These are phyloP conservation scores for Syncephalastrum racemosum DNA, from an alignment of 371 early-diverging fungal genomes.

Conservation along the genomic window DNA sequence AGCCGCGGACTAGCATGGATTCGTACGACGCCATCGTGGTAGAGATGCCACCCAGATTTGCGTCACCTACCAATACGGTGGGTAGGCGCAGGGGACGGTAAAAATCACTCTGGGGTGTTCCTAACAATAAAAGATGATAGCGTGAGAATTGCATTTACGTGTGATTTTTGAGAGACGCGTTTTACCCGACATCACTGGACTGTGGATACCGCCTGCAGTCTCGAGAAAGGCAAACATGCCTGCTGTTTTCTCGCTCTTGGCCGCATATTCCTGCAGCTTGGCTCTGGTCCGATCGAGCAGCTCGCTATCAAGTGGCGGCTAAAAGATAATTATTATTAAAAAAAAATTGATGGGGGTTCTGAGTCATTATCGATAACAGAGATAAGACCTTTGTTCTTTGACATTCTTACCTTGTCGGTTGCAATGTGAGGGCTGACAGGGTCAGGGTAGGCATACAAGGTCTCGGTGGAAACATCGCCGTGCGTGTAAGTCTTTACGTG, in stretches of 20 bases:
- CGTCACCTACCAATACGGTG: slow-evolving; percentile 74
- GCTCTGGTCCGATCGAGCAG: slow-evolving; percentile 48
- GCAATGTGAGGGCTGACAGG: slow-evolving; percentile 82
- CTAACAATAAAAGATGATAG: slow-evolving; percentile 24
- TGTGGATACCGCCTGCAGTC: slow-evolving; percentile 77
- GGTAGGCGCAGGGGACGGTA: slow-evolving; percentile 76
- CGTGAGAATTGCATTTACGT: not conserved
- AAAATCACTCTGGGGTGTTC: slow-evolving; percentile 69
- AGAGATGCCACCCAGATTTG: slow-evolving; percentile 78
- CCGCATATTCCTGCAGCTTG: slow-evolving; percentile 34
- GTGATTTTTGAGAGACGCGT: not conserved
- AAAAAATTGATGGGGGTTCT: slow-evolving; percentile 6
- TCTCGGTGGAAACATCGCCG: slow-evolving; percentile 43
- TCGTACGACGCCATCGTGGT: slow-evolving; percentile 79
- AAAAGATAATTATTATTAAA: not conserved
- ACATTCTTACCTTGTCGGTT: slow-evolving; percentile 42
- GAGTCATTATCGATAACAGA: not conserved
- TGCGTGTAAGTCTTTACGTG: slow-evolving; percentile 57
- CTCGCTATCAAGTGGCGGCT: slow-evolving; percentile 50
- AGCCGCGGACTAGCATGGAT: slow-evolving; percentile 68
- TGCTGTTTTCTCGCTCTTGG: slow-evolving; percentile 26
- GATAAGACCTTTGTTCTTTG: not conserved
- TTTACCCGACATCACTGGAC: slow-evolving; percentile 77
- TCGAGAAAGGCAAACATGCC: slow-evolving; percentile 61
- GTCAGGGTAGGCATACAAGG: slow-evolving; percentile 69